Conservation (phyloP, 2,329 filamentous ascomycete genomes). For the Paecilomyces sp. region DNA sequence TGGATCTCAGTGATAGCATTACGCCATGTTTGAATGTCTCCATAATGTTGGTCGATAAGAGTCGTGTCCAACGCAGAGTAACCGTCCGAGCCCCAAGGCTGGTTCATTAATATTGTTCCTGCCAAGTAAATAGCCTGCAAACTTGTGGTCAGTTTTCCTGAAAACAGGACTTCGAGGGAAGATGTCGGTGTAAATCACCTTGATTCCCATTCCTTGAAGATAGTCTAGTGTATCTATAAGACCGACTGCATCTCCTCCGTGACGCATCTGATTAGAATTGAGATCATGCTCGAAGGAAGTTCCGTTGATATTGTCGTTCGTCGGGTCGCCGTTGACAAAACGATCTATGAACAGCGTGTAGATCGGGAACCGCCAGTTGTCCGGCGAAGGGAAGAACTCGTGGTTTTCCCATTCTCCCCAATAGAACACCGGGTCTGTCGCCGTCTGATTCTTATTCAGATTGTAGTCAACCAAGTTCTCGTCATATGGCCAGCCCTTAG, state of each 20-base stretch:
- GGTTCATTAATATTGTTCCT: constrained; percentile 57
- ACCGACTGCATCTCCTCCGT: constrained; percentile 55
- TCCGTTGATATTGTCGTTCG: constrained; percentile 56
- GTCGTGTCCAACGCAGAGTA: constrained; percentile 57
- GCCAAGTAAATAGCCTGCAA: constrained; percentile 53
- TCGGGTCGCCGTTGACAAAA: constrained; percentile 58
- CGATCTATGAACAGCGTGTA: constrained; percentile 59
- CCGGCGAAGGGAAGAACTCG: constrained; percentile 47
- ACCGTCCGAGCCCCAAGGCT: constrained; percentile 56
- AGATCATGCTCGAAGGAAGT: constrained; percentile 56
- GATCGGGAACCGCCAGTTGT: constrained; percentile 59
- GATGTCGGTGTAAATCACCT: constrained; percentile 27
- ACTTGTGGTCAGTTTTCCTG: constrained; percentile 6
- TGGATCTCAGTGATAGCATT: constrained; percentile 55
- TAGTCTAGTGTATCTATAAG: constrained; percentile 57
- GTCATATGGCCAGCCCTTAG: constrained; percentile 40
- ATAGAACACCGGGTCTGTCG: constrained; percentile 52
- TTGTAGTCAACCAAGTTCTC: constrained; percentile 49
- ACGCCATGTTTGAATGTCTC: constrained; percentile 53
- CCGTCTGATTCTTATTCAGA: constrained; percentile 52
- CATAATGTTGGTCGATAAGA: constrained; percentile 56
- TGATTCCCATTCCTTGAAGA: constrained; percentile 57
- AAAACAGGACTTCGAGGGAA: background rate
- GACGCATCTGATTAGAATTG: constrained; percentile 55
- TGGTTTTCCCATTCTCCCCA: constrained; percentile 50